Conservation (phyloP, 345 rosid genomes). For the Salix udensis region DNA sequence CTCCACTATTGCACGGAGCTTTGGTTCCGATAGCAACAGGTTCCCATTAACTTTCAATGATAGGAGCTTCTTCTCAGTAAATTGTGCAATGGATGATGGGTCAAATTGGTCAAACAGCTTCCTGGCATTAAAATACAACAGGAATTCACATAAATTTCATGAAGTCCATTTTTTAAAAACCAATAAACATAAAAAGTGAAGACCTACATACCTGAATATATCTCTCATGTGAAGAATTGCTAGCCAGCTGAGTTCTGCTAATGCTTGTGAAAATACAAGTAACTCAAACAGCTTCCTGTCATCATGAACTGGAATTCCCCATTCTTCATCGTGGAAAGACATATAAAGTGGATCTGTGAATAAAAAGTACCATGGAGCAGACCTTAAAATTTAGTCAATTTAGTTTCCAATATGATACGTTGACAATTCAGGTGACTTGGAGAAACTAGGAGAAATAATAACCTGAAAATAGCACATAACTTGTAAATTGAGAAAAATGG, state of each 20-base stretch:
- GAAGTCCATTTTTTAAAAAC: neutral
- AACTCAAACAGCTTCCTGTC: constrained; percentile 76
- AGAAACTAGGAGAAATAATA: neutral
- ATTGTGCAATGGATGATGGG: constrained; percentile 52
- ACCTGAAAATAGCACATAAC: neutral
- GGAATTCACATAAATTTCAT: constrained; percentile 3
- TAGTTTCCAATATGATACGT: neutral
- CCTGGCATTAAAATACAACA: constrained; percentile 41
- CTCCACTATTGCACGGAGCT: constrained; percentile 77
- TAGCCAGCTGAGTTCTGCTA: constrained; percentile 90
- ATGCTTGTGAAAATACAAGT: constrained; percentile 88
- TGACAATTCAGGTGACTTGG: neutral
- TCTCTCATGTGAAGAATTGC: constrained; percentile 64
- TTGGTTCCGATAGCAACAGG: constrained; percentile 69
- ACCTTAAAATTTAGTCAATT: neutral
- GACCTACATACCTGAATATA: constrained; percentile 49
- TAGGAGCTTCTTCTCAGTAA: constrained; percentile 64
- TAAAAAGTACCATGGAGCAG: neutral
- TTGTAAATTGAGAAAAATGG: neutral
- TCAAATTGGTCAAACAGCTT: constrained; percentile 69
- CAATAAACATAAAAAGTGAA: constrained; percentile 1
- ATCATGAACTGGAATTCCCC: constrained; percentile 80
- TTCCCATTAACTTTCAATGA: constrained; percentile 61
- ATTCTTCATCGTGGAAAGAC: constrained; percentile 75
- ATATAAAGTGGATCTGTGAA: constrained; percentile 57